Base-by-base conservation (phyloP, 768 basidiomycete genomes). In the Dentipellis sp. region DNA sequence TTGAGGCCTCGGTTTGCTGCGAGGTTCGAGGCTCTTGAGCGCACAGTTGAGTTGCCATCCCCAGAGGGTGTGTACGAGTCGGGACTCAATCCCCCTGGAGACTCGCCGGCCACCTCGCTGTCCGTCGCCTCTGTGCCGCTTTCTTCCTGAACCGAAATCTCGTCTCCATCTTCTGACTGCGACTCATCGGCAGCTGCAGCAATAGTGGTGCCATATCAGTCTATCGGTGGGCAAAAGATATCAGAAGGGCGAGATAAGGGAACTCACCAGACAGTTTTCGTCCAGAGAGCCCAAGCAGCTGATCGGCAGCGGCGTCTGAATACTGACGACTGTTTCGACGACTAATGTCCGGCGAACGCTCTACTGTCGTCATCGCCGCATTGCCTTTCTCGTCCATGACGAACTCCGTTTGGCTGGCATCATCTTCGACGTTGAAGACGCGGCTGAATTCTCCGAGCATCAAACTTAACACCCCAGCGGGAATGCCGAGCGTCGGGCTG, bases 401-500 rank as follows among this genome's bases (percentile, higher is more conserved):
- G 10, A 36, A 52, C 9, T 53, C 52, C 6, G 60, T 35, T 10
- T 55, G 38, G 19, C 53, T 52, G 35, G 72, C 67, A 42, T 56
- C 66, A 56, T 64, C 66, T 60, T 80, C 84, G 52, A 92, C 91
- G 63, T 92, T 93, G 76, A 97, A 97, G 19, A 95, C 93, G 14
- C 84, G 81, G 62, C 91, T 91, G 72, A 94, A 97, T 67, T 97
- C 91, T 56, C 83, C 86, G 34, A 98, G 80, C 84, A 98, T 91
- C 60, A 97, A 73, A 65, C 91, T 93, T 71, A 98, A 94, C 45
- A 97, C 90, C 7, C 92, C 92, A 3, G 95, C 95, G n/a, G 95
- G 95, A 63, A 99, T 97, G 46, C 93, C 94, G 11, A 99, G 76
- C 0, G 97, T 98, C 2, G 97, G 97, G 61, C 93, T 94, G 73